A percentile compares a stretch with the other conserved stretches of the same genome.
Evolutionary conservation across 1,139 yeast genomes (phyloP).

Genomic region (Casaregolazyma lundiana): DNA sequence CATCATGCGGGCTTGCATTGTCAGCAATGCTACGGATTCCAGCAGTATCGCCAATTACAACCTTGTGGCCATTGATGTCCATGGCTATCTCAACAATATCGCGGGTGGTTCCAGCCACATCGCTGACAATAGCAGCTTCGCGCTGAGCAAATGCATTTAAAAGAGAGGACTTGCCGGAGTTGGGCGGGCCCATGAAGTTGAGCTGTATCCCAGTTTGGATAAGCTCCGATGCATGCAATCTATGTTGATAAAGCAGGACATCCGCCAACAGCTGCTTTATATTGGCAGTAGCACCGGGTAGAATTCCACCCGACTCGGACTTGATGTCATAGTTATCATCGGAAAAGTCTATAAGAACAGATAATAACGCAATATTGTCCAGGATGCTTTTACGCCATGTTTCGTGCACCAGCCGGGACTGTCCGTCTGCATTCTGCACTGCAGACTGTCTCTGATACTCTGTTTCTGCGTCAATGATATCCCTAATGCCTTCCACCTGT

Average conservation of each 20-base stretch:
- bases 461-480: conserved; percentile 90
- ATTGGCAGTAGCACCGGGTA: conserved; percentile 45
- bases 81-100: conserved; percentile 79
- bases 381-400: conserved; percentile 68
- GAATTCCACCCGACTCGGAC: conserved; percentile 40
- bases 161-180: conserved; percentile 91
- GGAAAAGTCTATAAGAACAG: conserved; percentile 83
- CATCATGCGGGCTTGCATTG: conserved; percentile 24
- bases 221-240: conserved; percentile 57
- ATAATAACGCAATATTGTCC: conserved; percentile 62
- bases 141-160: conserved; percentile 68
- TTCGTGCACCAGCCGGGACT: conserved; percentile 49
- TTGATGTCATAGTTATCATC: conserved; percentile 92
- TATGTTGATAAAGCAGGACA: conserved; percentile 40
- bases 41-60: conserved; percentile 87
- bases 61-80: conserved; percentile 80
- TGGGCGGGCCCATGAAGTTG: conserved; percentile 84
- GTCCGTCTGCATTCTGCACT: conserved; percentile 66
- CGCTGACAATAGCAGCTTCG: conserved; percentile 89
- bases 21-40: conserved; percentile 59
- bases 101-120: conserved; percentile 91
- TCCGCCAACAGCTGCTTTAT: conserved; percentile 43
- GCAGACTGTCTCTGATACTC: conserved; percentile 81
- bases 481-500: conserved; percentile 85
- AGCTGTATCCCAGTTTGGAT: conserved; percentile 69